Evolutionary conservation across 495 filamentous ascomycete genomes (phyloP), one percentile per base, ranked within the genome.

Genomic region (Parathielavia appendiculata): DNA sequence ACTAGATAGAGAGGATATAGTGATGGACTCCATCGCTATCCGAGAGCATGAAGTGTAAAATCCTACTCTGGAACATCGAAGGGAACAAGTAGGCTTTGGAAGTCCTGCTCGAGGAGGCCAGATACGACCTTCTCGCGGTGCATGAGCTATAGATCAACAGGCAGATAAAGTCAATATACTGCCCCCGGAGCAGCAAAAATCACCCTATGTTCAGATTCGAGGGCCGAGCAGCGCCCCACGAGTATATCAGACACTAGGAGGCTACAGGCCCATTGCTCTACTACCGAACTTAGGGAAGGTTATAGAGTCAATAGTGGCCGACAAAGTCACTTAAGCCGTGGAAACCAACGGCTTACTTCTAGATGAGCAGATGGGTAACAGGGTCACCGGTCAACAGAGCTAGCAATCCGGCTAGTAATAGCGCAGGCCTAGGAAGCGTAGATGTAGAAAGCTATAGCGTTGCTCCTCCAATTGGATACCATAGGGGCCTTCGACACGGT

Each of bases 61-160:
- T 55, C 26, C 52, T 55, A 26, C 40, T 55, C 5, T 55, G 23
- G 52, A 55, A 55, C 16, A 55, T 40, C 26, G 40, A 55, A 55
- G 52, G 52, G 7, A 55, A 55, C 26, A 55, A 55, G 23, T 22
- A 55, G 39, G 52, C 52, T n/a, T 26, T 55, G 0, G 40, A 55
- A 20, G 52, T 35, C 40, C 40, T 44, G 38, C 40, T 55, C 17
- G 52, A 55, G 38, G 38, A 55, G 40, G 39, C 52, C 26, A 32
- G 34, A 20, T 55, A 46, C 23, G 23, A 55, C 52, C 52, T 55
- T 26, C 19, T 55, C 10, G 40, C 40, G 12, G 6, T 55, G 26
- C 26, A 55, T 22, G 52, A 55, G 30, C 52, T 40, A 1, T 55
- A 23, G 52, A 55, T 55, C 52, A 55, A 55, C 39, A 16, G 40